Percentiles rank a stretch among this genome's conserved stretches.
Evolutionary conservation across 768 basidiomycete genomes (phyloP).

Genomic region (Auriscalpium orientale): DNA sequence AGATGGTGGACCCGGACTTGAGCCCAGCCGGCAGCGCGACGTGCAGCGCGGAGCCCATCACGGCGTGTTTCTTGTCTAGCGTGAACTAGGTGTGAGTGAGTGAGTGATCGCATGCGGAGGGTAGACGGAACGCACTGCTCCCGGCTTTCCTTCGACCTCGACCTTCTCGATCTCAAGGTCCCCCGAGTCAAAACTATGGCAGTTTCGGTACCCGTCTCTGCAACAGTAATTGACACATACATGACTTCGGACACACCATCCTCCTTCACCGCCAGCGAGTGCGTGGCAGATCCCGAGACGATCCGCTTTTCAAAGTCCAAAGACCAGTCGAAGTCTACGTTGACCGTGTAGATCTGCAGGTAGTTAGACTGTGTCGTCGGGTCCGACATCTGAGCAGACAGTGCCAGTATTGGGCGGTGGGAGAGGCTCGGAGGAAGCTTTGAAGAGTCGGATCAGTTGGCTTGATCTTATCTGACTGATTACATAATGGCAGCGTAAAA

Average conservation of each 20-base stretch:
- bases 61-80: conserved; percentile 25
- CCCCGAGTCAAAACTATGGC: conserved; percentile 61
- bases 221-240: conserved; percentile 31
- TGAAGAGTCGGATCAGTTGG: no score
- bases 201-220: background rate
- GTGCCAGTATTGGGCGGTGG: no score
- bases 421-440: no score
- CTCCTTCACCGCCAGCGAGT: conserved; percentile 49
- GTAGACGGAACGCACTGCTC: conserved; percentile 32
- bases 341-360: conserved; percentile 51
- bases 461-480: no score
- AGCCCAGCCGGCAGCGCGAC: conserved; percentile 24
- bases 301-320: conserved; percentile 62
- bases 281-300: conserved; percentile 58
- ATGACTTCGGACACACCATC: conserved; percentile 50
- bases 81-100: conserved; percentile 16
- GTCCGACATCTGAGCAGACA: conserved; percentile 27
- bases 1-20: conserved; percentile 20
- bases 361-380: conserved; percentile 82
- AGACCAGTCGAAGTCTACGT: conserved; percentile 69
- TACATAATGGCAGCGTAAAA: no score
- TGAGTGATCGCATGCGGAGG: background rate
- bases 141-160: conserved; percentile 42
- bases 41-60: conserved; percentile 35
- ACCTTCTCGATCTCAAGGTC: conserved; percentile 55